These are phyloP conservation scores for Talaromyces pinophilus DNA, from an alignment of 2,329 filamentous ascomycete genomes.

Conservation along the genomic window DNA sequence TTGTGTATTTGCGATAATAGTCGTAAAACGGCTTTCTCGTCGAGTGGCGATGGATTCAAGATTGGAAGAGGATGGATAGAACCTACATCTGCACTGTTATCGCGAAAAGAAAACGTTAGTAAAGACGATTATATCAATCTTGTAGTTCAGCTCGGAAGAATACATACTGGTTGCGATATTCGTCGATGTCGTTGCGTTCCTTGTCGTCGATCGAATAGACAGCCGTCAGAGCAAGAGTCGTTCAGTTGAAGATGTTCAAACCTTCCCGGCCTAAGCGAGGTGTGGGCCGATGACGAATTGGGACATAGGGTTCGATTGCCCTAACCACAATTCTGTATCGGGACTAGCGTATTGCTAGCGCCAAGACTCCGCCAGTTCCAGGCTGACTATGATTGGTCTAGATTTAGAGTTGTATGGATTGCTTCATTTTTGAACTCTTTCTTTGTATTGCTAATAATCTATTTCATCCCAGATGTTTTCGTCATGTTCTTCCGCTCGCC, in stretches of 20 bases:
- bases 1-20: neutral
- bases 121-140: neutral
- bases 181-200: constrained; percentile 40
- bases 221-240: constrained; percentile 26
- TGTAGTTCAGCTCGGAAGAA: constrained; percentile 9
- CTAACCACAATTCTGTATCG: constrained; percentile 30
- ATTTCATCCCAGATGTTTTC: constrained; percentile 11
- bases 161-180: constrained; percentile 52
- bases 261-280: constrained; percentile 41
- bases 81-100: constrained; percentile 86
- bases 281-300: constrained; percentile 32
- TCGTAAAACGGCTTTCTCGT: constrained; percentile 7
- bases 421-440: neutral
- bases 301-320: constrained; percentile 41
- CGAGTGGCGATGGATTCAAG: constrained; percentile 31
- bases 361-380: neutral
- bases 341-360: neutral
- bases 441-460: constrained; percentile 4
- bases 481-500: constrained; percentile 35
- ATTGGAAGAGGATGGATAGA: constrained; percentile 30
- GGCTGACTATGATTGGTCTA: constrained; percentile 13
- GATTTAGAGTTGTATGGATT: neutral
- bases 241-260: constrained; percentile 19
- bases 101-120: constrained; percentile 52
- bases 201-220: constrained; percentile 37